Conservation (phyloP, 202 grass and related monocot species). For the Setaria italica region DNA sequence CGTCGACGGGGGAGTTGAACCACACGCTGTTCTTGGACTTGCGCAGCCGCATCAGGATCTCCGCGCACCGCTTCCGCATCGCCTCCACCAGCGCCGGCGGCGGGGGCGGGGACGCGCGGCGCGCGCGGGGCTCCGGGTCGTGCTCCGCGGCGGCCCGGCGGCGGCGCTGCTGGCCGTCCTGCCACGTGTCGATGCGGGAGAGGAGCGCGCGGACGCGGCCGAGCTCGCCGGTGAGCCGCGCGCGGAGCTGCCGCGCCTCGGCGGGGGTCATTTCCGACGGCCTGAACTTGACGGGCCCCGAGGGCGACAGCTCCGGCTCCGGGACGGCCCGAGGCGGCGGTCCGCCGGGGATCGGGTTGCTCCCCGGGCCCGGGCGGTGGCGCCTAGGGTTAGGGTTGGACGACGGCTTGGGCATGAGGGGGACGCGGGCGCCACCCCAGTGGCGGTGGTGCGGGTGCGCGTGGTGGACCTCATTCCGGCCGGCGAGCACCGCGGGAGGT, state of each 20-base stretch:
- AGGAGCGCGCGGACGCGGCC: slow-evolving; percentile 70
- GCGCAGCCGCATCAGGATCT: slow-evolving; percentile 71
- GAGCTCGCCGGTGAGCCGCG: slow-evolving; percentile 76
- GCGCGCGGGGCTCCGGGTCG: not conserved
- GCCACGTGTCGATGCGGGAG: slow-evolving; percentile 63
- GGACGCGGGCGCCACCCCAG: slow-evolving; percentile 61
- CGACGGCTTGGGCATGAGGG: slow-evolving; percentile 61
- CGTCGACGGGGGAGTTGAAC: slow-evolving; percentile 89
- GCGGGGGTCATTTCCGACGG: slow-evolving; percentile 47
- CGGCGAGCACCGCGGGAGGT: slow-evolving; percentile 77
- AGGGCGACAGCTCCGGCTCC: not conserved
- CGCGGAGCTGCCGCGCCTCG: slow-evolving; percentile 62
- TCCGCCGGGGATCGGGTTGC: slow-evolving; percentile 39
- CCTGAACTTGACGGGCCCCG: slow-evolving; percentile 46
- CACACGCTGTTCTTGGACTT: slow-evolving; percentile 75
- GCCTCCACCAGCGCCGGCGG: slow-evolving; percentile 41
- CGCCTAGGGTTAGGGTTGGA: slow-evolving; percentile 66
- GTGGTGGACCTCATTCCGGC: slow-evolving; percentile 74
- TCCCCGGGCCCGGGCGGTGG: slow-evolving; percentile 38
- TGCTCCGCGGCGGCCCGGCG: not conserved
- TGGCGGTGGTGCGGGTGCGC: slow-evolving; percentile 42
- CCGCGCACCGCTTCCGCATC: slow-evolving; percentile 67
- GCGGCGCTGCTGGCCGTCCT: not conserved
- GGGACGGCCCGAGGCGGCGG: not conserved
- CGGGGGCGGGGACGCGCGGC: not conserved